Evolutionary conservation across 257 asterid species (phyloP).

Genomic region (Asclepias syriaca): DNA sequence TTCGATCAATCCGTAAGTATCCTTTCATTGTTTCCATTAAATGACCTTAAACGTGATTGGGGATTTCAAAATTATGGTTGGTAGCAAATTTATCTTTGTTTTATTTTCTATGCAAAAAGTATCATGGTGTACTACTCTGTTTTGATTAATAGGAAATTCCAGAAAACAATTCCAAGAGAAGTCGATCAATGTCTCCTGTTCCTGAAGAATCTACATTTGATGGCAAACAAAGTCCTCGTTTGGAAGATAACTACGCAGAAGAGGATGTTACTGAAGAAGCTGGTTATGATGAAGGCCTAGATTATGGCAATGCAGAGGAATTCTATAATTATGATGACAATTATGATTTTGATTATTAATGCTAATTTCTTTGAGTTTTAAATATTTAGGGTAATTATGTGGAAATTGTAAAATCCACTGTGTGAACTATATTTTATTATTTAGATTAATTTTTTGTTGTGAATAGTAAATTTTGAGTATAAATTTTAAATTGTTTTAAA

Average conservation of each 20-base stretch:
- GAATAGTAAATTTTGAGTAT: too few relatives aligned
- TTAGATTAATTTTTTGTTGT: too few relatives aligned
- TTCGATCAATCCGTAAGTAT: slow-evolving; percentile 52
- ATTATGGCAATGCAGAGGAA: not conserved
- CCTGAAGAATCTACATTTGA: not conserved
- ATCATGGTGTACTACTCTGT: not conserved
- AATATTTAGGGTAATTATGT: too few relatives aligned
- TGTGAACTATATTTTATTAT: too few relatives aligned
- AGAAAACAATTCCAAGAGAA: not conserved
- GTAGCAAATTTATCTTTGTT: not conserved
- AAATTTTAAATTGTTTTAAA: too few relatives aligned
- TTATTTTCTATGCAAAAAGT: not conserved
- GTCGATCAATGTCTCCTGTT: not conserved
- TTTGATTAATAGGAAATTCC: not conserved
- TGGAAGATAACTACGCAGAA: not conserved
- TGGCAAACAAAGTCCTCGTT: not conserved
- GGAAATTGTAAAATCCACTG: too few relatives aligned
- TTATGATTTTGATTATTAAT: slow-evolving; percentile 3
- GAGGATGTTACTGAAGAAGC: not conserved
- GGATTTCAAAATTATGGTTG: not conserved
- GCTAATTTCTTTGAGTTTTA: not conserved
- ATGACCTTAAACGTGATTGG: too few relatives aligned
- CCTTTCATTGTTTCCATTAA: not conserved
- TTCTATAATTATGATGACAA: not conserved
- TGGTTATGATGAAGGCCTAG: not conserved